These are phyloP conservation scores for Leishmania tropica DNA, from an alignment of 208 protist genomes.

Conservation along the genomic window DNA sequence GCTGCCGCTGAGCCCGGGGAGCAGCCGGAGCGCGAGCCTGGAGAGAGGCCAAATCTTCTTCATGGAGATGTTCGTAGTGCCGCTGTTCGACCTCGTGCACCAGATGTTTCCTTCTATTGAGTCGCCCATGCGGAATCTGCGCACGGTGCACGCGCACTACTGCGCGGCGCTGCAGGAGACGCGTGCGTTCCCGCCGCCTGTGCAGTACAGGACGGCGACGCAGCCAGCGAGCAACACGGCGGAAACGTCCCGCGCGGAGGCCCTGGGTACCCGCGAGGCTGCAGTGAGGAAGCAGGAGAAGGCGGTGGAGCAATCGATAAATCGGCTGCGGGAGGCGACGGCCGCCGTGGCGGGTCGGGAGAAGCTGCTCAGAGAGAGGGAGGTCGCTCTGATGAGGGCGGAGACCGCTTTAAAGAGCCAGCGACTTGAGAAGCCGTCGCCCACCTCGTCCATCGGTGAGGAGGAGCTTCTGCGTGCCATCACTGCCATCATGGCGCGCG, in stretches of 20 bases:
- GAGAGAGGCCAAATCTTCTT: conserved; percentile 68
- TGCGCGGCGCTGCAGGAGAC: conserved; percentile 14
- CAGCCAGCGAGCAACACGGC: neutral
- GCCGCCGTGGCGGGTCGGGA: conserved; percentile 21
- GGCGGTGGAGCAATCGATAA: conserved; percentile 24
- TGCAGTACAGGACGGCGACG: conserved; percentile 11
- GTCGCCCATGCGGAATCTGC: conserved; percentile 56
- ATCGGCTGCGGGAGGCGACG: conserved; percentile 26
- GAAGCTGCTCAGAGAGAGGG: conserved; percentile 5
- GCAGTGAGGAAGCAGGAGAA: conserved; percentile 6
- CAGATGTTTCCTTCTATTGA: conserved; percentile 59
- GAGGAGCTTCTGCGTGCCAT: conserved; percentile 23
- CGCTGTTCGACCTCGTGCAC: conserved; percentile 67
- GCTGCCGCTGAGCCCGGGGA: conserved; percentile 54
- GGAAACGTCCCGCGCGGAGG: neutral
- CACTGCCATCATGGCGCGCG: conserved; percentile 23
- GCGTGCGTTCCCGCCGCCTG: conserved; percentile 24
- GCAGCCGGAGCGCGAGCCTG: conserved; percentile 33
- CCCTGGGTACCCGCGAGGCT: conserved; percentile 14
- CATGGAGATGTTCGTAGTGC: conserved; percentile 73
- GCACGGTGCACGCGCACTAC: conserved; percentile 53
- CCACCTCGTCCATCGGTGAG: conserved; percentile 2
- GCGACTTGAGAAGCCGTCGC: neutral
- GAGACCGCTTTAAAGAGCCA: neutral
- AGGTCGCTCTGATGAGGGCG: neutral